Base-by-base conservation (phyloP, 306 rosid species). In the Begonia peltatifolia region DNA sequence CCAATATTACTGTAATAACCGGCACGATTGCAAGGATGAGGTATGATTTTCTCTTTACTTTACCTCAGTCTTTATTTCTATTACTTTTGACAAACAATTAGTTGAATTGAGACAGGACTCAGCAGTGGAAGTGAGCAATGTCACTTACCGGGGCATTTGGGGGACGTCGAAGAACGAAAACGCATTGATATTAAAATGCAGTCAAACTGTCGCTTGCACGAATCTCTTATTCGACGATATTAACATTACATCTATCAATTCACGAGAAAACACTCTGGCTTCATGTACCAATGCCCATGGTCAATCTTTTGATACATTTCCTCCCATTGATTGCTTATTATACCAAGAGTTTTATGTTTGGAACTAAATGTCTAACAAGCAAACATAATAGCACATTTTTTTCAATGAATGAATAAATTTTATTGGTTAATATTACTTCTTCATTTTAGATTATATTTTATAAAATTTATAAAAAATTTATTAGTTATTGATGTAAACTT, bases 281-380 rank as follows among this genome's bases (percentile, higher is more conserved):
- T 42, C 50, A 1, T 61, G 75, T 44, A 14, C 8, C 14, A 65
- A 69, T 44, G 56, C 55, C 12, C 50, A 61, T 42, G 75, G 69
- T 36, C 57, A 30, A 12, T 38, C 55, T 6, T 16, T 46, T 47
- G 8, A 5, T 49, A 14, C 63, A 14, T 3, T 59, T 47, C 63
- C 55, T 49, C 9, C 55, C 14, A 9, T 58, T 9, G 43, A 25
- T 46, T 46, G 62, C 14, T 46, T 58, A 35, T 8, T 7, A 20
- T 36, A 50, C 6, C 12, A 18, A 49, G 36, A 15, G 13, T 2
- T 43, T 43, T 13, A 43, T 9, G 12, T 43, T 43, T 12, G 4
- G 23, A 20, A 20, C 4, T 20, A 55, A 41, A 14, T 55, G 11
- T 11, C 12, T 9, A 41, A 52, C 10, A 13, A 36, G 36, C 4